Conservation (phyloP, 768 basidiomycete genomes). For the Hericium coralloides region DNA sequence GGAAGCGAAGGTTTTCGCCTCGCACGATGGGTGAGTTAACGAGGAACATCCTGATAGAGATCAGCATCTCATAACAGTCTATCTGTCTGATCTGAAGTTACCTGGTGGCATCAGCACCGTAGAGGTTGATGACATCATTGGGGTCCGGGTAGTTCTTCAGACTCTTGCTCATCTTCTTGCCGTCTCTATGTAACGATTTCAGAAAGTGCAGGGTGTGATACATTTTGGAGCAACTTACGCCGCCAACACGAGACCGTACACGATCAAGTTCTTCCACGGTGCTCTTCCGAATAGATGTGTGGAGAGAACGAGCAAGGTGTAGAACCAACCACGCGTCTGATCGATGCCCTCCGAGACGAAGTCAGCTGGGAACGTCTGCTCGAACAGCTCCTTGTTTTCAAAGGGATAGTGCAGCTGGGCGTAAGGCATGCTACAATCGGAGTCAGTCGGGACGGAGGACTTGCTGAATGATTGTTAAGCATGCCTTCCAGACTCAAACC, state of each 20-base stretch:
- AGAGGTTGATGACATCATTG: constrained; percentile 78
- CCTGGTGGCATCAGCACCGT: constrained; percentile 95
- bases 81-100: constrained; percentile 18
- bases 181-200: constrained; percentile 48
- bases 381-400: constrained; percentile 87
- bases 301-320: constrained; percentile 92
- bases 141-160: constrained; percentile 96
- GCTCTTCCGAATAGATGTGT: constrained; percentile 90
- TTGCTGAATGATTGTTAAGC: constrained; percentile 11
- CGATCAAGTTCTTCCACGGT: constrained; percentile 98
- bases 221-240: constrained; percentile 42
- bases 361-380: constrained; percentile 83
- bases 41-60: constrained; percentile 73
- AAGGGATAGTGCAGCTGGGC: constrained; percentile 97
- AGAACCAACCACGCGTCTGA: constrained; percentile 99
- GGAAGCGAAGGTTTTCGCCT: constrained; percentile 95
- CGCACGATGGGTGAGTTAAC: constrained; percentile 99
- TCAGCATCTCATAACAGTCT: not conserved
- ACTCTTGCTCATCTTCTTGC: constrained; percentile 99
- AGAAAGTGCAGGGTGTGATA: not conserved
- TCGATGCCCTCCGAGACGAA: constrained; percentile 98
- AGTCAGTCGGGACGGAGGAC: not conserved
- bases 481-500: constrained; percentile 99
- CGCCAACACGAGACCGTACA: constrained; percentile 91
- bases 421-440: constrained; percentile 86